A percentile compares a stretch with the other conserved stretches of the same genome.
Conservation (phyloP, 2,329 filamentous ascomycete genomes). For the Colletotrichum tropicale region DNA sequence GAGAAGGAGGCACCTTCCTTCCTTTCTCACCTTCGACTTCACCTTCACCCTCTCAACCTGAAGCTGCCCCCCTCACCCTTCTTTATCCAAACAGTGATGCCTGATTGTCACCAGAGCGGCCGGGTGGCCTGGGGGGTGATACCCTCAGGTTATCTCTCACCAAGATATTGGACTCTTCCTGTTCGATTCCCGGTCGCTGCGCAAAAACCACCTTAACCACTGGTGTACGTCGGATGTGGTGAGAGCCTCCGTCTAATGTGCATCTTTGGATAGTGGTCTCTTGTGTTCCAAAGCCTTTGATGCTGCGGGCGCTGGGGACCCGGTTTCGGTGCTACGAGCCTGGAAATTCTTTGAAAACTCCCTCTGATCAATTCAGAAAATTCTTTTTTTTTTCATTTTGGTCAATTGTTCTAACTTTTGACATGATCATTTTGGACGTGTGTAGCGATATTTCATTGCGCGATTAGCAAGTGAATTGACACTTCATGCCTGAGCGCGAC, state of each 20-base stretch:
- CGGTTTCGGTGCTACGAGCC: neutral
- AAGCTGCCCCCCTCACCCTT: neutral
- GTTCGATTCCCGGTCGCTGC: neutral
- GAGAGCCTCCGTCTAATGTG: neutral
- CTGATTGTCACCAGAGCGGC: neutral
- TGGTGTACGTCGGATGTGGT: neutral
- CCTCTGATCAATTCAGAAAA: neutral
- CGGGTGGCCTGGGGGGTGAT: neutral
- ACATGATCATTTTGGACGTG: rapidly evolving
- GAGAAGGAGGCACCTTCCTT: neutral
- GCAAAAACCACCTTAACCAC: neutral
- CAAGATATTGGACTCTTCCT: neutral
- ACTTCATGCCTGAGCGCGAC: no score
- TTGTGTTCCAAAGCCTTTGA: neutral
- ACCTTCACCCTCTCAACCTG: neutral
- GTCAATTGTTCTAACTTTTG: neutral
- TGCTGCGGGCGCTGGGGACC: neutral
- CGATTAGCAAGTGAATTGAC: neutral
- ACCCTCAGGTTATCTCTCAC: neutral
- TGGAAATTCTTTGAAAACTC: neutral
- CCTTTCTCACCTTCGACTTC: neutral
- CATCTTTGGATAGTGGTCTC: neutral
- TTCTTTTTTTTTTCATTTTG: neutral
- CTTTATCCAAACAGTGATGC: neutral
- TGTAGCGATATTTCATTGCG: neutral